Evolutionary conservation across 257 asterid species (phyloP), one percentile per base, ranked within the genome.

Genomic region (Jacaranda mimosifolia): DNA sequence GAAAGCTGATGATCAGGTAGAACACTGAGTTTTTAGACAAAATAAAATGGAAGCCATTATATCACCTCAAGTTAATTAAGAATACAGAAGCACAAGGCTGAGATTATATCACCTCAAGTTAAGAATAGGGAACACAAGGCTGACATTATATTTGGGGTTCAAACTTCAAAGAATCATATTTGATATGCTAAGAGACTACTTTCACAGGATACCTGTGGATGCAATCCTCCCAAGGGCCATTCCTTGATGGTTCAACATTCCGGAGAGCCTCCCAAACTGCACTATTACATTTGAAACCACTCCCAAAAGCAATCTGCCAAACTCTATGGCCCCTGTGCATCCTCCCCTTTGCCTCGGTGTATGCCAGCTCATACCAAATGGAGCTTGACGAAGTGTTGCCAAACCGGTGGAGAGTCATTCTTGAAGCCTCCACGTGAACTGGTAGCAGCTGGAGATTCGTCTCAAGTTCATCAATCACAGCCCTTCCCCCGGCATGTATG

Each of bases 381-480:
- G 97, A 91, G 88, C 96, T 88, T 14, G 97, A 90, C 0, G 97
- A 91, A 52, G 96, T 91, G 79, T 91, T 91, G 7, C 97, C 97
- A 62, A 88, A 91, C 2, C 96, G 80, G 60, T 90, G 96, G 32
- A 91, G 87, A n/a, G 86, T 83, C 96, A 90, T 90, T 43, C 94
- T 82, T 0, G 97, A 91, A 7, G 97, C 92, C 76, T 91, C 97
- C 11, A 88, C 96, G 2, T 91, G 90, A 18, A 57, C 78, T 0
- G 93, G 90, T 0, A 84, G 74, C 74, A 91, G 82, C 80, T 91
- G 86, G 57, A 91, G 87, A 70, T 87, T 91, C 83, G 78, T 86
- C 88, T 91, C 97, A 64, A 91, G 85, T 75, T 89, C 97, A 15
- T 90, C 97, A 5, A 91, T 91, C 83, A 91, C 93, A 11, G 91